These are phyloP conservation scores for Orychophragmus violaceus DNA, from an alignment of 345 rosid genomes.

Conservation along the genomic window DNA sequence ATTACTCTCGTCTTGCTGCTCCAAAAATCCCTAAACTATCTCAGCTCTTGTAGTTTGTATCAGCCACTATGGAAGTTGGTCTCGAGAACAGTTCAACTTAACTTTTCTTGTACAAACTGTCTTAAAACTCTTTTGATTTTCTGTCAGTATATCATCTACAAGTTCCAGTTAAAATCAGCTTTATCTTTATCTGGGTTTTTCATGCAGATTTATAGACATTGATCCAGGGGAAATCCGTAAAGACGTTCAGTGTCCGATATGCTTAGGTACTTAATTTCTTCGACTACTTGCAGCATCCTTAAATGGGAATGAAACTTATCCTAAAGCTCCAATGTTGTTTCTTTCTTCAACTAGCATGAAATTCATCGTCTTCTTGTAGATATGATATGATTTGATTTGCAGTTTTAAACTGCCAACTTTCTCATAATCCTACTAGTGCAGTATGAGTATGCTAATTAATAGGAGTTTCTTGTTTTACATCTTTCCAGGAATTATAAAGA, in stretches of 20 bases:
- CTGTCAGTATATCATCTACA: neutral
- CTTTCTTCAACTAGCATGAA: neutral
- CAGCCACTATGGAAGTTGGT: neutral
- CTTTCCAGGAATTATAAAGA: constrained; percentile 61
- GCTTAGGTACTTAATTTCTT: constrained; percentile 44
- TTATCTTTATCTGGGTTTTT: constrained; percentile 7
- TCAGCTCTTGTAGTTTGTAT: neutral
- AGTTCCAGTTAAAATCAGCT: neutral
- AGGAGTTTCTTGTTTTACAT: neutral
- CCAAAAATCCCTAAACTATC: neutral
- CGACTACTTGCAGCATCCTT: neutral
- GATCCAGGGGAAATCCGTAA: constrained; percentile 57
- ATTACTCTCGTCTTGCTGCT: constrained; percentile 11
- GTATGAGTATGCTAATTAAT: neutral
- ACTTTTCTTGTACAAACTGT: neutral
- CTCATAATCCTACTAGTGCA: neutral
- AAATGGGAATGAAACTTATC: neutral
- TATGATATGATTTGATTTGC: neutral
- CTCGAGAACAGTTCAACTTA: neutral
- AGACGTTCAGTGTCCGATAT: constrained; percentile 78
- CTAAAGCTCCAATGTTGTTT: neutral
- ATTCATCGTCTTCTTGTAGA: neutral
- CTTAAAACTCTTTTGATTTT: neutral
- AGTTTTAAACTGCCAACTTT: neutral
- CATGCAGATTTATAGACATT: constrained; percentile 42